Evolutionary conservation across 1,284 basidiomycete genomes (phyloP), one percentile per base, ranked within the genome.

Genomic region (Schizophyllum commune): DNA sequence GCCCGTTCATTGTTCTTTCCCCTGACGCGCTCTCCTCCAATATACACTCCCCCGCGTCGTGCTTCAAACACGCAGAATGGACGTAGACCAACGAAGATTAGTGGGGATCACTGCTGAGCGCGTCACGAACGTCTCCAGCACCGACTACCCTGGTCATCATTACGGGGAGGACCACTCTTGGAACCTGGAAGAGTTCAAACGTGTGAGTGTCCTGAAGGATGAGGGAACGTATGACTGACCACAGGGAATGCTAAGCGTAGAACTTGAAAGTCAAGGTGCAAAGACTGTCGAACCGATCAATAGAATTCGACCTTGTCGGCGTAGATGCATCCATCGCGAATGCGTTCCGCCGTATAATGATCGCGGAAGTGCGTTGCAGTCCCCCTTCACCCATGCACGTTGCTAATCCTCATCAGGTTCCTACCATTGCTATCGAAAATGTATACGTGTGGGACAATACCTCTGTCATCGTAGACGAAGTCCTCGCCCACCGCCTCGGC

Each of bases 401-500:
- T 20, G 11, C 19, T 21, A 20, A n/a, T 4, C 19, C 53, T 3
- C 59, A 57, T 4, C 68, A 94, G 92, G 91, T 97, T 0, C 95
- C 95, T 0, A 92, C 94, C 0, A 79, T 99, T 13, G 92, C 91
- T n/a, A 91, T 98, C 62, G 96, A 99, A 72, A 81, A 91, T 65
- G 93, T 94, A 7, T 99, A 95, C 73, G 82, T 97, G 1, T 98
- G 89, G 86, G 91, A 98, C 78, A 99, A 99, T 75, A 98, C 94
- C 0, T 89, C 88, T 1, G 92, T 99, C 68, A 88, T 99, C 62
- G 93, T 90, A 61, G 96, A 99, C 72, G 96, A 99, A 75, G 89
- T 99, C 1, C 81, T 99, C 15, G 84, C 94, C 1, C 95, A 98
- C 63, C 85, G 96, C 33, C 72, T 99, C 1, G 96, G 97, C 11